Conservation (phyloP, 2,329 filamentous ascomycete species). For the Stachybotrys echinatus region DNA sequence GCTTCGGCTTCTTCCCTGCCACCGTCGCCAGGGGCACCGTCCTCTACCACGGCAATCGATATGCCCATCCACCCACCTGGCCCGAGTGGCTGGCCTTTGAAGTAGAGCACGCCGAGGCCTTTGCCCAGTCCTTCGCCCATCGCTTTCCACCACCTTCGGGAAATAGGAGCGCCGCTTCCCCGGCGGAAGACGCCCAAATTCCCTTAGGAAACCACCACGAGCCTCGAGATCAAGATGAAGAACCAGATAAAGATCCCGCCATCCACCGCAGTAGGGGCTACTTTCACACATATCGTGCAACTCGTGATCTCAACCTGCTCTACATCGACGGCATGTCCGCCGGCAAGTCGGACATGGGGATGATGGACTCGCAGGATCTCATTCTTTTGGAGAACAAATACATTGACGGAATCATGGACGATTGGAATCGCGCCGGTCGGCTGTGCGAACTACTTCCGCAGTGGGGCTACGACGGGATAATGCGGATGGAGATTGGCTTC, state of each 20-base stretch:
- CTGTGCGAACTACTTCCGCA: slow-evolving; percentile 49
- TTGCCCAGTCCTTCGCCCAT: slow-evolving; percentile 37
- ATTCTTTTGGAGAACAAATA: slow-evolving; percentile 43
- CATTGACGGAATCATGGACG: slow-evolving; percentile 24
- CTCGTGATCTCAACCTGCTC: slow-evolving; percentile 51
- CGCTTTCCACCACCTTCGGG: not conserved
- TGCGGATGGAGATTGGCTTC: slow-evolving; percentile 66
- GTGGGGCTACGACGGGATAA: slow-evolving; percentile 59
- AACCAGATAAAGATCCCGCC: too few relatives aligned
- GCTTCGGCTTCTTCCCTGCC: slow-evolving; percentile 65
- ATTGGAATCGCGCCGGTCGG: slow-evolving; percentile 44
- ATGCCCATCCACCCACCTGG: slow-evolving; percentile 38
- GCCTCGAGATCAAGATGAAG: slow-evolving; percentile 4
- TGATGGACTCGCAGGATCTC: slow-evolving; percentile 61
- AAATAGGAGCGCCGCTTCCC: not conserved
- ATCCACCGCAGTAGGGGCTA: slow-evolving; percentile 49
- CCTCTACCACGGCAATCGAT: slow-evolving; percentile 60
- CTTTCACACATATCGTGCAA: slow-evolving; percentile 61
- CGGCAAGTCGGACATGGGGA: slow-evolving; percentile 60
- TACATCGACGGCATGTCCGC: slow-evolving; percentile 69
- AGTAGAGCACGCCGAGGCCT: slow-evolving; percentile 64
- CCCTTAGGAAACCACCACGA: too few relatives aligned
- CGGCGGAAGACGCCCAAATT: too few relatives aligned
- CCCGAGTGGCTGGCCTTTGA: slow-evolving; percentile 75
- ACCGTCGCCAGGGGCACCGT: slow-evolving; percentile 59